Percentiles rank a stretch among this genome's conserved stretches.
phyloP scores from a whole-genome alignment of 345 rosid species.

The Dovyalis caffra region DNA sequence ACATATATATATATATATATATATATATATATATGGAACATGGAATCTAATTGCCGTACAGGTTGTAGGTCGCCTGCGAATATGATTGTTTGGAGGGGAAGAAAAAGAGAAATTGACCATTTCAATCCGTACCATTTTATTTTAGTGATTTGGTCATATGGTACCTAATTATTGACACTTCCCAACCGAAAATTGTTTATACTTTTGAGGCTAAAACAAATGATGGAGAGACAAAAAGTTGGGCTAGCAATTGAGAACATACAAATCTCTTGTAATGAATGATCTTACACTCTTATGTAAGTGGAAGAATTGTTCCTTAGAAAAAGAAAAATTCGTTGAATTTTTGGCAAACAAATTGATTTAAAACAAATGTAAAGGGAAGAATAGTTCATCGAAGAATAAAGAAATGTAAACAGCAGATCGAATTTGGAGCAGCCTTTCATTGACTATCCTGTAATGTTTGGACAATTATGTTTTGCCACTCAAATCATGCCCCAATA shows the following conservation, averaged over 20 bases:
- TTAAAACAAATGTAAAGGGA: not conserved
- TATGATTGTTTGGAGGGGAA: not conserved
- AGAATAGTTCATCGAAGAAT: not conserved
- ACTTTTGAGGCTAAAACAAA: too few species aligned
- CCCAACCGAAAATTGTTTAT: too few species aligned
- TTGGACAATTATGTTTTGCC: not conserved
- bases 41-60: not conserved
- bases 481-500: not conserved
- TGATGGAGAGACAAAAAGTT: not conserved
- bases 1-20: too few species aligned
- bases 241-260: not conserved
- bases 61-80: not conserved
- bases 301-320: not conserved
- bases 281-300: not conserved
- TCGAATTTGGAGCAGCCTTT: not conserved
- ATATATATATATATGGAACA: too few species aligned
- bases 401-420: not conserved
- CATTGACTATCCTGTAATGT: not conserved
- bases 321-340: not conserved
- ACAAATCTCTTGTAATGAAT: not conserved
- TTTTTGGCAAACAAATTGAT: not conserved
- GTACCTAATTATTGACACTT: not conserved
- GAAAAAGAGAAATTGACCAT: not conserved
- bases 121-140: not conserved
- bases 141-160: not conserved